A percentile compares a stretch with the other conserved stretches of the same genome.
Evolutionary conservation across 2,329 filamentous ascomycete genomes (phyloP).

Genomic region (Ilyonectria destructans): DNA sequence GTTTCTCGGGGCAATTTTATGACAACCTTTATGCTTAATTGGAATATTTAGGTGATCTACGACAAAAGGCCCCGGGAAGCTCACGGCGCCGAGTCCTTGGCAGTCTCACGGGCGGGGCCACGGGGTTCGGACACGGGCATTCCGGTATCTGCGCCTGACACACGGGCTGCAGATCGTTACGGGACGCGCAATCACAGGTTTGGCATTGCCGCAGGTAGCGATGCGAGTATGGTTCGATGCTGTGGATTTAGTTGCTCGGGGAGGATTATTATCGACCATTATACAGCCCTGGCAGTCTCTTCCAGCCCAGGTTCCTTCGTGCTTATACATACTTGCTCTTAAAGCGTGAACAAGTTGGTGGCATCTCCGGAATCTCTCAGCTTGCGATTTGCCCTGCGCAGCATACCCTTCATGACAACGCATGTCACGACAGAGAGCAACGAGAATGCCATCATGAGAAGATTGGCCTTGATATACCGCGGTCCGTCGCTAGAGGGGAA

Average conservation of each 20-base stretch:
- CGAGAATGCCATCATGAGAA: slow-evolving; percentile 21
- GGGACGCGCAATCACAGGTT: background rate
- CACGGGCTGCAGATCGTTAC: slow-evolving; percentile 12
- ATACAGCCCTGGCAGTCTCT: background rate
- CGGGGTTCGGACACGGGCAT: slow-evolving; percentile 24
- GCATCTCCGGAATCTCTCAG: background rate
- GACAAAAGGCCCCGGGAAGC: background rate
- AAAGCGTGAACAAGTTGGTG: slow-evolving; percentile 17
- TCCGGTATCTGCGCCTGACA: slow-evolving; percentile 17
- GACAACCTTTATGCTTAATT: background rate
- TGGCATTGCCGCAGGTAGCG: background rate
- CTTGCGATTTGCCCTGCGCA: slow-evolving; percentile 26
- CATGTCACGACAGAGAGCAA: slow-evolving; percentile 3
- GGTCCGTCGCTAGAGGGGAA: slow-evolving; percentile 33
- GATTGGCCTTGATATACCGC: slow-evolving; percentile 18
- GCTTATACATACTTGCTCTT: background rate
- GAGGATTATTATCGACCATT: background rate
- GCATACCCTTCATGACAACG: slow-evolving; percentile 19
- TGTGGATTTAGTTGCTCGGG: no score
- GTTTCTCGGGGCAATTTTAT: background rate
- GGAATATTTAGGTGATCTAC: background rate
- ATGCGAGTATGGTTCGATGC: no score
- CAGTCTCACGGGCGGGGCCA: slow-evolving; percentile 15
- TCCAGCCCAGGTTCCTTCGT: background rate
- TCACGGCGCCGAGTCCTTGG: slow-evolving; percentile 9